These are phyloP conservation scores for Corymbia citriodora DNA, from an alignment of 441 rosid genomes.

Conservation along the genomic window DNA sequence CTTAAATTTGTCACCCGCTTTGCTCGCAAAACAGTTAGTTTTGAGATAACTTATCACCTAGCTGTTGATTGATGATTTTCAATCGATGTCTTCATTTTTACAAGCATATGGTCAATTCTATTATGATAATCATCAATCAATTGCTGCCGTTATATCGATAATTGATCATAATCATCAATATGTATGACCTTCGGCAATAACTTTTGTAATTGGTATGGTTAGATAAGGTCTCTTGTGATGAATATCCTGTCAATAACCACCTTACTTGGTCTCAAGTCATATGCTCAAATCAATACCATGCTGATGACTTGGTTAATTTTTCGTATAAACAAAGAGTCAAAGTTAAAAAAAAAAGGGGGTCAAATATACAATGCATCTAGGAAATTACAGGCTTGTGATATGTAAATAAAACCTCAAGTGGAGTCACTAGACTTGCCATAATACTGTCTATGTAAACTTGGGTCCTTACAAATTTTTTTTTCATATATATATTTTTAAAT, in stretches of 20 bases:
- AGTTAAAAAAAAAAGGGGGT: no score
- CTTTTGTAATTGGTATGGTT: background rate
- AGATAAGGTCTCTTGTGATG: background rate
- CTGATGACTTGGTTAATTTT: no score
- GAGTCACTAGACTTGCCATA: rapidly evolving
- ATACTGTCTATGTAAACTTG: background rate
- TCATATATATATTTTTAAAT: no score
- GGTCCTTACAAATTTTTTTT: background rate
- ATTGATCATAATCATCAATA: background rate
- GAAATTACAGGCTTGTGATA: background rate
- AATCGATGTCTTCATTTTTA: background rate
- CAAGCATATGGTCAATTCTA: background rate
- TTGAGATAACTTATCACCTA: background rate
- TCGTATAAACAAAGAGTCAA: no score
- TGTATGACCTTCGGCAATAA: background rate
- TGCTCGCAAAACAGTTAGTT: background rate
- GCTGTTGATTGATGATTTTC: background rate
- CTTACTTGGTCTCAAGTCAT: background rate
- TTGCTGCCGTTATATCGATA: background rate
- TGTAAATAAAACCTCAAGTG: background rate
- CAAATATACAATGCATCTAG: no score
- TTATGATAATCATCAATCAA: rapidly evolving
- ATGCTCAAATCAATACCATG: no score
- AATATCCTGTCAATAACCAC: background rate
- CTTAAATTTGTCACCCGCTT: background rate